Base-by-base conservation (phyloP, 306 rosid genomes). In the Prosopis cineraria region DNA sequence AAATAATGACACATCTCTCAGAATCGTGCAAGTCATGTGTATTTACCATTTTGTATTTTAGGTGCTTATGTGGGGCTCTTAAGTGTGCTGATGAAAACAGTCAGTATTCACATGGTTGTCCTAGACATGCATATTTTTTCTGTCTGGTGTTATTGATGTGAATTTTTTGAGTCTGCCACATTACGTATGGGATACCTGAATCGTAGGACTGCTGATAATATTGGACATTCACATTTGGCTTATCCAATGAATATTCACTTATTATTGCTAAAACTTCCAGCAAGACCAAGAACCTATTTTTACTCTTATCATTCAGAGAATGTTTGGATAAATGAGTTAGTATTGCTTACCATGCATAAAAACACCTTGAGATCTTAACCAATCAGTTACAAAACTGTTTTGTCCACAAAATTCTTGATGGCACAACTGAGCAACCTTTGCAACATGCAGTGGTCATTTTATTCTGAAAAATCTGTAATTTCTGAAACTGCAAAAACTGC, bases 101-200 rank as follows among this genome's bases (percentile, higher is more conserved):
- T 83, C 30, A n/a, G 25, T 75, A 29, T 69, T 83, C 36, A 48
- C 50, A 34, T 74, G 40, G 64, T 63, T 69, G 52, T 40, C 68
- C 48, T 40, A 50, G 65, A 7, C 64, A n/a, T 36, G 30, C 70
- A 68, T 36, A 34, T 68, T 22, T 70, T 68, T 74, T 78, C 45
- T 33, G 11, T 64, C 60, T 60, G 59, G 73, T 69, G 47, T 73
- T 68, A 36, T 79, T 33, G 41, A 74, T 62, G 27, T 43, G 25
- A 33, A 47, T 69, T 53, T 59, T 63, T 52, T 66, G 59, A 73
- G 66, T 79, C 78, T 69, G 31, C 74, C 52, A 25, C 65, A 78
- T 59, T 60, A 27, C 25, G 24, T 45, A n/a, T 50, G 60, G 47
- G 70, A 48, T 45, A 70, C 33, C 14, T 78, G 50, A 30, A 70